phyloP scores from a whole-genome alignment of 2,329 filamentous ascomycete species.

The Nemania sp. region DNA sequence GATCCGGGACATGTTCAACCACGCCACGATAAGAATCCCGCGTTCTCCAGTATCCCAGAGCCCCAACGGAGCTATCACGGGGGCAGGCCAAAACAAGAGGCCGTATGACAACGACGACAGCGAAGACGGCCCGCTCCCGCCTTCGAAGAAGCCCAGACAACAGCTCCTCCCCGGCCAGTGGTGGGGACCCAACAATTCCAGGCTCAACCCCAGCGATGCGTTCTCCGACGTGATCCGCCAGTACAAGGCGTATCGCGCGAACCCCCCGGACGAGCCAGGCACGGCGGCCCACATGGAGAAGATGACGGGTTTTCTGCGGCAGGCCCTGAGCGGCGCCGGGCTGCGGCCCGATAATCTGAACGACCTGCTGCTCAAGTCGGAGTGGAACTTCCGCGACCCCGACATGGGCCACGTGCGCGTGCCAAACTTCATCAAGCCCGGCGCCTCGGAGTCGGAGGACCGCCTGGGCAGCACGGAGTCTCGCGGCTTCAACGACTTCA shows the following conservation, averaged over 20 bases:
- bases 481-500: slow-evolving; percentile 20
- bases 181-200: slow-evolving; percentile 21
- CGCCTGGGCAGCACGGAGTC: not conserved
- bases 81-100: not conserved
- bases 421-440: slow-evolving; percentile 12
- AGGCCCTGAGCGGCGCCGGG: slow-evolving; percentile 2
- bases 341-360: not conserved
- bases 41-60: too few species aligned
- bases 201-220: slow-evolving; percentile 6
- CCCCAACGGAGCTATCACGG: too few species aligned
- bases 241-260: slow-evolving; percentile 16
- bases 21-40: not conserved
- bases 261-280: slow-evolving; percentile 6
- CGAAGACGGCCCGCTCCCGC: not conserved
- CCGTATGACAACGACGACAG: not conserved
- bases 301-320: slow-evolving; percentile 1
- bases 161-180: not conserved
- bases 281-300: not conserved
- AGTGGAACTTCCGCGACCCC: slow-evolving; percentile 13
- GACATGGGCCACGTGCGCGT: accelerated
- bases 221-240: slow-evolving; percentile 19
- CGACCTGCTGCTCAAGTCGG: not conserved
- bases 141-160: not conserved
- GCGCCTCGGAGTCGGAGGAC: not conserved
- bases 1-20: not conserved